Base-by-base conservation (phyloP, 1,139 yeast species). In the Torulaspora pretoriensis region DNA sequence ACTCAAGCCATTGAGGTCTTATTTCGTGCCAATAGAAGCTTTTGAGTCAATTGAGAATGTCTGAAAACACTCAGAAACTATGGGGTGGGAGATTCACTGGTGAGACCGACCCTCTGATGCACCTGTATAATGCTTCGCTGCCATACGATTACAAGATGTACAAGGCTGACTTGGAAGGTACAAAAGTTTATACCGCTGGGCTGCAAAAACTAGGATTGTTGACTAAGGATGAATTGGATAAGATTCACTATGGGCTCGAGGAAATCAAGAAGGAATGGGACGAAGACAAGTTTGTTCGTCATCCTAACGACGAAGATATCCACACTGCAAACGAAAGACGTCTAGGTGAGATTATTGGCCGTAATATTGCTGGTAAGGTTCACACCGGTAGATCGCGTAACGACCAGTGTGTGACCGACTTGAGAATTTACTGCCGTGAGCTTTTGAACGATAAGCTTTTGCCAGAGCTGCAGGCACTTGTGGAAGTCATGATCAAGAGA, bases 81-180 rank as follows among this genome's bases (percentile, higher is more conserved):
- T 92, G 99, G 99, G 99, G 99, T 57, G 99, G 99, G 62, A 81
- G 99, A 67, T 92, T 92, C 70, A 92, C 98, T 47, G 97, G 94
- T 40, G 92, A 92, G 53, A 82, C 96, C 19, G 99, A 92, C 60
- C 98, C 99, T 6, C 73, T 92, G 62, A 92, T 92, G 99, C 95
- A 92, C 64, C 74, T 89, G 46, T 92, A 92, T 74, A 94, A 92
- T 70, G 96, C 97, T 2, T 90, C 97, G 1, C 73, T 92, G 54
- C 97, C 98, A 2, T 94, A 92, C 61, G 99, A 92, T 68, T 77
- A 90, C 72, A 83, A 78, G 60, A 92, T 92, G 97, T 92, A 84
- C 70, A 82, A 79, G 45, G 97, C 95, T 4, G 99, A 92, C 68
- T 73, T 92, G 56, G 86, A 85, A 51, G 97, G 98, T 38, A 90